Evolutionary conservation across 2,329 filamentous ascomycete genomes (phyloP), one percentile per base, ranked within the genome.

Genomic region (Exophiala mesophila): DNA sequence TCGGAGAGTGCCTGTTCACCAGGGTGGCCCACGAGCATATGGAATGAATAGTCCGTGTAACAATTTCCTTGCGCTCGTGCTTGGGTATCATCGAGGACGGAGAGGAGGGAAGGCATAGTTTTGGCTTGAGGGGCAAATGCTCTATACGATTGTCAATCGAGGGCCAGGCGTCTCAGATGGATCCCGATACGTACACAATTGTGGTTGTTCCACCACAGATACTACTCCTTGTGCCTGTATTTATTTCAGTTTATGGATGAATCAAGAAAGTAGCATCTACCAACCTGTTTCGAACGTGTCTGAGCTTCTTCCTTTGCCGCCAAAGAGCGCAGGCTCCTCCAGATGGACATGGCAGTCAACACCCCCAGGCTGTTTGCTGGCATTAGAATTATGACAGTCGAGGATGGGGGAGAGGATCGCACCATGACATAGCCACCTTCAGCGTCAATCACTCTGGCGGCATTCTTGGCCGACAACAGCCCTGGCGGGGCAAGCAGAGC

Each of bases 41-140:
- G 75, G 47, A 77, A 73, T 2, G 64, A 68, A 54, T 73, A 74
- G 54, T 74, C 71, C 15, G 60, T 63, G 47, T 73, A 73, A 54
- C 68, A 71, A 13, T 66, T 67, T 20, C 63, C 60, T 13, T 58
- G 56, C 18, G 71, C 70, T 41, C 63, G 62, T 17, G 55, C 58
- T 28, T 71, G 68, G 0, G 68, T 70, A 9, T 61, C 62, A n/a
- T 61, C 55, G 2, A 73, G 57, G 1, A 64, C 66, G 20, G 64
- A 55, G 1, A 73, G 61, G 2, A 73, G 59, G 3, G 65, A 70
- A 6, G 66, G 62, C 42, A 72, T 64, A 4, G 59, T 57, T 57
- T 55, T 71, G 64, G 61, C 59, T 46, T 73, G 71, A 4, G 68
- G 67, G 2, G 70, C 69, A 47, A 73, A 73, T 0, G 68, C 65